Evolutionary conservation across 2,329 filamentous ascomycete genomes (phyloP), one percentile per base, ranked within the genome.

Genomic region (Aspergillus transmontanensis): DNA sequence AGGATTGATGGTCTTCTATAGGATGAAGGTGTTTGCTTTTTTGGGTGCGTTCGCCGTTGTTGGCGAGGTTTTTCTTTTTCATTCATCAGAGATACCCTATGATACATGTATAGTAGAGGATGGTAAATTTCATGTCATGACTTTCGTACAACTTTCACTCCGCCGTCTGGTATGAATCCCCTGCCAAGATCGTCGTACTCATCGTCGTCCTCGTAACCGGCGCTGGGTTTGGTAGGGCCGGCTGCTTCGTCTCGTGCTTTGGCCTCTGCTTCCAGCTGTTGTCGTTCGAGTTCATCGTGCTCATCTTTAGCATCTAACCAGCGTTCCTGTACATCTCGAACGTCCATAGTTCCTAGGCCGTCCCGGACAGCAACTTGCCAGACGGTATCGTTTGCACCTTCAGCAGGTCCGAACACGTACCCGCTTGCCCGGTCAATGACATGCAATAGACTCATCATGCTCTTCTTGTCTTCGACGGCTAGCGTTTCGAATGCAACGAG

Each of bases 351-450:
- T 63, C 85, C 85, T 69, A 85, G 81, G 2, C 86, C 85, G 66
- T 89, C 86, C 61, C 93, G 88, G 88, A 98, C 96, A 3, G 95
- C 93, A 51, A 98, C 89, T 73, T 96, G 92, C 95, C 95, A 99
- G n/a, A 99, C 87, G 7, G 90, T 94, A 76, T 99, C 94, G 71
- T 98, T 97, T 53, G 93, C 92, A 2, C 93, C 94, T 75, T 97
- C 93, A 0, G 93, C 91, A 6, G 90, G 86, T 0, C 94, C 94
- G 80, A 99, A 97, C 0, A 93, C 91, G 79, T 98, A 98, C 0
- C 95, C 95, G 11, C 92, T 90, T 0, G 95, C 94, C 48, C 95
- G 87, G 76, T 99, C 95, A 73, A 99, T 94, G 0, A 94, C 90
- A 53, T 91, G 88, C 58, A 99, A 82, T 4, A 99, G 83, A 70